Percentiles rank a stretch among this genome's conserved stretches.
phyloP scores from a whole-genome alignment of 352 stramenopile species.

The Phytophthora vignae region DNA sequence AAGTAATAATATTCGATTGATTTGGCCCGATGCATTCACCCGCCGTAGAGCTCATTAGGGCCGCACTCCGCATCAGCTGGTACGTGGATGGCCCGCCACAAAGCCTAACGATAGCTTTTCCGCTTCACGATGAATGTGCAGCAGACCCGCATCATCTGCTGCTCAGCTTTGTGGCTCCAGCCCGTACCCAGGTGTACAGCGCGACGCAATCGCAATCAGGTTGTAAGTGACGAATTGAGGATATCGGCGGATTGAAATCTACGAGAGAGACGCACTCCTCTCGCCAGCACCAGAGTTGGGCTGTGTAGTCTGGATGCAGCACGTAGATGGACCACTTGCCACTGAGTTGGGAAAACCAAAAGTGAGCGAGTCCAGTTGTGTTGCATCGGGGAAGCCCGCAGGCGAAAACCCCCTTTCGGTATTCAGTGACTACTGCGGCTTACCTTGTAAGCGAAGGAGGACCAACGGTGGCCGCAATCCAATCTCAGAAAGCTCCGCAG shows the following conservation, averaged over 20 bases:
- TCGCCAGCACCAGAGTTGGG: background rate
- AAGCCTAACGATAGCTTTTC: background rate
- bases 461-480: background rate
- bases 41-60: too few species aligned
- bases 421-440: slow-evolving; percentile 2
- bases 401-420: background rate
- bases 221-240: too few species aligned
- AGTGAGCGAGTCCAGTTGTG: slow-evolving; percentile 1
- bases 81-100: background rate
- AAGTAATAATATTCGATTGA: too few species aligned
- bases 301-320: background rate
- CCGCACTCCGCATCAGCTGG: too few species aligned
- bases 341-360: background rate
- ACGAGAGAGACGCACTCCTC: background rate
- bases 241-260: too few species aligned
- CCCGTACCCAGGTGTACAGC: too few species aligned
- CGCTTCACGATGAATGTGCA: background rate
- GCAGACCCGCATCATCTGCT: background rate
- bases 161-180: too few species aligned
- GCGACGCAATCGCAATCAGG: too few species aligned
- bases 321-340: too few species aligned
- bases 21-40: too few species aligned
- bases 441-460: slow-evolving; percentile 1
- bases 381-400: slow-evolving; percentile 10
- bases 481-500: slow-evolving; percentile 1